Evolutionary conservation across 2,329 filamentous ascomycete genomes (phyloP), one percentile per base, ranked within the genome.

Genomic region (Colletotrichum sp.): DNA sequence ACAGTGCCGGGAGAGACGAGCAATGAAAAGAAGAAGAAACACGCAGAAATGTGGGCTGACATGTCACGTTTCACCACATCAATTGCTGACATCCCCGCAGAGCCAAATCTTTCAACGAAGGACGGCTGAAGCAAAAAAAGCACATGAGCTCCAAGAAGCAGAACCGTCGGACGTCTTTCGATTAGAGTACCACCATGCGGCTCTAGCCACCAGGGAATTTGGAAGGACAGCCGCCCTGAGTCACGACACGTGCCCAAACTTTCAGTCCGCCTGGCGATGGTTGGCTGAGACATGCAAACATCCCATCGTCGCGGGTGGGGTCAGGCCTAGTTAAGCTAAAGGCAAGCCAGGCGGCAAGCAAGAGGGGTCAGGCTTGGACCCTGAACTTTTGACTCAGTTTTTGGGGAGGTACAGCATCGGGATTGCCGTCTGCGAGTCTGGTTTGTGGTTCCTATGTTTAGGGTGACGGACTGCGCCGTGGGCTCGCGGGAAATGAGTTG

Each of bases 111-210:
- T 89, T 87, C 58, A 83, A 88, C 55, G 83, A 85, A 21, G 77
- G 80, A 2, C 83, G 89, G 31, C 75, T 90, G 27, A 84, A 80
- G 72, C 78, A 83, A 16, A 90, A 90, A 79, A 90, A 88, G 78
- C 78, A 85, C 12, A 81, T 83, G 18, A 86, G 87, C 75, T 82
- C 81, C 9, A 90, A 90, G 81, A 90, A 90, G 76, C 82, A 87
- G 68, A 65, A 33, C 38, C 68, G 74, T 24, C 55, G 69, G 34
- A 8, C 47, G 27, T 69, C 72, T 5, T 72, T 43, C 38, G 72
- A 74, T 51, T 74, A 34, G 29, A 21, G 29, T 15, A 51, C 31
- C 29, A 16, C 43, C n/a, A 51, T 21, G 43, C 43, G 43, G 43
- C 43, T 51, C 43, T 21, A 51, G 43, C 43, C 43, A 12, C n/a